Base-by-base conservation (phyloP, 2,329 filamentous ascomycete genomes). In the Ceratocystis albifundus region DNA sequence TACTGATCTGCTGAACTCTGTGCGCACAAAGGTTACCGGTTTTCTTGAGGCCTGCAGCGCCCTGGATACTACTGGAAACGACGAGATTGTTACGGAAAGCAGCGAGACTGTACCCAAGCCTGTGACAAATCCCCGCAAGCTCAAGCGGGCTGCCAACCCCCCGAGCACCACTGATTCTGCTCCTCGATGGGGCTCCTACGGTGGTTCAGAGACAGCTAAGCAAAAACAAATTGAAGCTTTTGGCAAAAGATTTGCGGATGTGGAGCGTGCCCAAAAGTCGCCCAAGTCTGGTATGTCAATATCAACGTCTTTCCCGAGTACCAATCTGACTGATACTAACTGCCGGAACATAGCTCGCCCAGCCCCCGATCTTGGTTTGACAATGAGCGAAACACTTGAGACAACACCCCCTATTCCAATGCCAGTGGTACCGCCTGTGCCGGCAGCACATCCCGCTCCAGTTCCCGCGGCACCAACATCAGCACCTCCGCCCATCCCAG, bases 41-140 rank as follows among this genome's bases (percentile, higher is more conserved):
- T 85, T 83, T 66, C 75, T 87, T 8, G 82, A 86, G 71, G 82
- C 82, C 0, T 87, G 85, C 70, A 68, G 66, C 77, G 76, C 68
- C 36, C 50, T 68, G 50, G 66, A 68, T 41, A 20, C 57, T 28
- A n/a, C 50, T 17, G 53, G 48, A 41, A 53, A 61, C 4, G 6
- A n/a, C 7, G 68, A 77, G 80, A 2, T 73, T 83, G 0, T 30
- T 77, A 77, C 5, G 78, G 80, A 59, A 81, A 84, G 15, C 30
- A 17, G 30, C 5, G 28, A 59, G 25, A 4, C 28, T 59, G 28
- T 30, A 15, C 3, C 20, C 3, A 59, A 59, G 28, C 71, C 50
- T 22, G 64, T 10, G 1, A 57, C 15, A 8, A 65, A 61, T 7
- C 28, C 55, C 17, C 55, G 28, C 28, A 59, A 59, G 55, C 12